Percentiles rank a stretch among this genome's conserved stretches.
These are phyloP conservation scores for Tolypocladium capitatum DNA, from an alignment of 2,329 filamentous ascomycete species.

Conservation along the genomic window DNA sequence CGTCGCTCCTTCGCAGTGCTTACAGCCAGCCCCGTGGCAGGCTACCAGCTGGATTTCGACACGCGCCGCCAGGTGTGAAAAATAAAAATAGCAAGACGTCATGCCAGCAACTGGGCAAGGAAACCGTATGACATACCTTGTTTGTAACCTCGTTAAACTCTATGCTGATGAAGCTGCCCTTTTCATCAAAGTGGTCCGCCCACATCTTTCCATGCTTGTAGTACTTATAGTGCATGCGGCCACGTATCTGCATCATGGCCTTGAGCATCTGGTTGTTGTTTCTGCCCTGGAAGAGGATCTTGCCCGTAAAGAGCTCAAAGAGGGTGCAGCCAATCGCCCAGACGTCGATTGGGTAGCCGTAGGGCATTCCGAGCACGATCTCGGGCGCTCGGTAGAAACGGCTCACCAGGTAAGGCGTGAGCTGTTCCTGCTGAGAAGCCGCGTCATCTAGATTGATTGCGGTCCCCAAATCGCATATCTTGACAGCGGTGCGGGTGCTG, in stretches of 20 bases:
- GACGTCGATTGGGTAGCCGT: constrained; percentile 89
- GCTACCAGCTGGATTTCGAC: neutral
- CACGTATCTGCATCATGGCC: constrained; percentile 89
- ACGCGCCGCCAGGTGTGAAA: neutral
- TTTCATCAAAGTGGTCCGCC: constrained; percentile 69
- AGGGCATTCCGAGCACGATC: constrained; percentile 92
- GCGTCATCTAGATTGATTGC: constrained; percentile 78
- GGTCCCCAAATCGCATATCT: constrained; percentile 95
- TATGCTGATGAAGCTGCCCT: constrained; percentile 70
- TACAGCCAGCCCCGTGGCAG: neutral
- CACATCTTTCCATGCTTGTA: constrained; percentile 71
- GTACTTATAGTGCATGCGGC: constrained; percentile 80
- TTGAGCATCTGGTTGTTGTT: constrained; percentile 99
- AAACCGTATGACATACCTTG: constrained; percentile 41
- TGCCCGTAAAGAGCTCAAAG: constrained; percentile 94
- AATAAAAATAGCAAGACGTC: neutral
- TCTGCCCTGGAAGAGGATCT: constrained; percentile 87
- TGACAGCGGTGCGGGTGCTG: constrained; percentile 69
- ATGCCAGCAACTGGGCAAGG: no score
- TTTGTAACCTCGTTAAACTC: constrained; percentile 81
- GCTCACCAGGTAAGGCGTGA: constrained; percentile 90
- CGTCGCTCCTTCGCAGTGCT: neutral
- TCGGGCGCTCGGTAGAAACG: constrained; percentile 96
- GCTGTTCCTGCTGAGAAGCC: constrained; percentile 59
- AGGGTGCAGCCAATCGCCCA: constrained; percentile 97